These are phyloP conservation scores for Gastroboletus turbinatus DNA, from an alignment of 1,284 basidiomycete species.

Conservation along the genomic window DNA sequence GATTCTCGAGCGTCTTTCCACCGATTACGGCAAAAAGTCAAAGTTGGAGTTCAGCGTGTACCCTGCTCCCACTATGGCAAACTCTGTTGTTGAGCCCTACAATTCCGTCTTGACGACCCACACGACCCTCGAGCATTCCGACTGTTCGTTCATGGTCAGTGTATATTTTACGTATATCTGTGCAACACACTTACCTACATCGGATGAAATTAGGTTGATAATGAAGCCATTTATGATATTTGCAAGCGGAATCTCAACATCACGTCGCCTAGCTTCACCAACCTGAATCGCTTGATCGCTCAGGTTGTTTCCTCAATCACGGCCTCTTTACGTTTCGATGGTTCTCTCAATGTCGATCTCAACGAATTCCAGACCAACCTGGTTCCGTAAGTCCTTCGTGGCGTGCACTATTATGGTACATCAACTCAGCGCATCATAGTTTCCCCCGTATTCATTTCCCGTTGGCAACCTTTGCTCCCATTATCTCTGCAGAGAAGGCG, in stretches of 20 bases:
- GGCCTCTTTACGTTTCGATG: constrained; percentile 74
- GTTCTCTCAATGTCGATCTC: constrained; percentile 88
- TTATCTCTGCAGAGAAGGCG: constrained; percentile 78
- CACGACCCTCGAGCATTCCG: constrained; percentile 98
- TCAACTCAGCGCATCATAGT: constrained; percentile 37
- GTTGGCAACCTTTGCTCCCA: constrained; percentile 87
- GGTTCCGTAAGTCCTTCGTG: constrained; percentile 55
- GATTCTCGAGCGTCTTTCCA: constrained; percentile 94
- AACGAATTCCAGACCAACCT: constrained; percentile 94
- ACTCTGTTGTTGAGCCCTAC: constrained; percentile 98
- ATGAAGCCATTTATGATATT: constrained; percentile 95
- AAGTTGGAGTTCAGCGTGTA: constrained; percentile 99
- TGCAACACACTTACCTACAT: constrained; percentile 3
- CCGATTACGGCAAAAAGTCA: constrained; percentile 99
- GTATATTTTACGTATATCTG: constrained; percentile 10
- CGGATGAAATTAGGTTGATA: constrained; percentile 63
- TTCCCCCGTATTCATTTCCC: constrained; percentile 90
- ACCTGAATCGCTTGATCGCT: constrained; percentile 87
- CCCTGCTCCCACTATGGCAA: constrained; percentile 92
- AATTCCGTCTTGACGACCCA: constrained; percentile 99
- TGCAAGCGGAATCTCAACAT: constrained; percentile 89
- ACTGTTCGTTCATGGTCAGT: constrained; percentile 96
- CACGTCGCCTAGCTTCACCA: constrained; percentile 78
- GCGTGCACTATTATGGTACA: constrained; percentile 1
- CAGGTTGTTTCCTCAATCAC: constrained; percentile 88